phyloP scores from a whole-genome alignment of 805 yeast species.

The Sugiyamaella floridensis region DNA sequence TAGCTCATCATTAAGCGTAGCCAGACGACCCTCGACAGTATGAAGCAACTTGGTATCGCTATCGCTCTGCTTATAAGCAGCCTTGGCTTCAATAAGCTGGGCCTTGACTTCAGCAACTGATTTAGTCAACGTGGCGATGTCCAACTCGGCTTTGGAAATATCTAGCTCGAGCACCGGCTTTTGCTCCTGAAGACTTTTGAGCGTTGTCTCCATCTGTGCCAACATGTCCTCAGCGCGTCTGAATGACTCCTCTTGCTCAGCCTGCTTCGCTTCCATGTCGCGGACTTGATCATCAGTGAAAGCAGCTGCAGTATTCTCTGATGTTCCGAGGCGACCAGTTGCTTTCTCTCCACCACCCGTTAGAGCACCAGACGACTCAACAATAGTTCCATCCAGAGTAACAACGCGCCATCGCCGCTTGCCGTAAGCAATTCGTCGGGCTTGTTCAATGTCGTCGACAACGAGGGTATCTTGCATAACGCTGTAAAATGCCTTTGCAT shows the following conservation, averaged over 20 bases:
- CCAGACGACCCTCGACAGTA: constrained; percentile 30
- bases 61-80: constrained; percentile 19
- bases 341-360: constrained; percentile 73
- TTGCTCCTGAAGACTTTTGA: constrained; percentile 53
- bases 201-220: constrained; percentile 51
- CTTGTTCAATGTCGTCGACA: constrained; percentile 68
- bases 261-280: constrained; percentile 46
- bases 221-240: constrained; percentile 39
- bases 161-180: constrained; percentile 63
- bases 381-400: constrained; percentile 83
- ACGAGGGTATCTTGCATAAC: constrained; percentile 84
- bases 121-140: constrained; percentile 50
- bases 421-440: constrained; percentile 84
- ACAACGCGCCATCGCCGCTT: constrained; percentile 78
- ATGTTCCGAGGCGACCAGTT: constrained; percentile 63
- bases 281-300: constrained; percentile 52
- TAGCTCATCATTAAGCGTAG: constrained; percentile 37
- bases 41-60: constrained; percentile 31
- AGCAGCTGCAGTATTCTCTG: constrained; percentile 27
- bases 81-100: constrained; percentile 15
- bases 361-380: constrained; percentile 91
- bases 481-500: constrained; percentile 83
- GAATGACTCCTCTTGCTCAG: constrained; percentile 47
- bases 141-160: constrained; percentile 53
- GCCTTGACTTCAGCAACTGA: constrained; percentile 46